Base-by-base conservation (phyloP, 148 eudicot species). In the Amaranthus hypochondriacus region DNA sequence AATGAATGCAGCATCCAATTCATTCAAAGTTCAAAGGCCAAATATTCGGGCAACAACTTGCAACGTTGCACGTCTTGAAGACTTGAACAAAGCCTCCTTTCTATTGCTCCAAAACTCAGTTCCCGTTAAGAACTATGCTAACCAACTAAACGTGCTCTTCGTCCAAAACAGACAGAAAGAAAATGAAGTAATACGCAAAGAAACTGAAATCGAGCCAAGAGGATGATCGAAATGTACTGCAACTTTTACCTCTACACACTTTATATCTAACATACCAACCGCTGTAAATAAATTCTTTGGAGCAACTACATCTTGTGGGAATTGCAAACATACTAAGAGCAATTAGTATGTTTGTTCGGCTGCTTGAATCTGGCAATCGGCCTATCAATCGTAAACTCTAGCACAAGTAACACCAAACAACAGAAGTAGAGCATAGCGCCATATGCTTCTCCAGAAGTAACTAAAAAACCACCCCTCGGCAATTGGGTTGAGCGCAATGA, bases 401-500 rank as follows among this genome's bases (percentile, higher is more conserved):
- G 58, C 56, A 53, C 59, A 42, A 49, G 58, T n/a, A 43, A 6
- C 44, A 64, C 9, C 59, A 21, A 47, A 66, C 9, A 18, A 18
- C 39, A 55, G 63, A 46, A 74, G 64, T 61, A 65, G 65, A 68
- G 14, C 50, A 39, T 28, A 56, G 48, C 66, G 58, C 56, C 71
- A 56, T 59, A 75, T 68, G 78, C 50, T 75, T 67, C 73, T 75
- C 71, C 74, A 55, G 15, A 76, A 70, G 28, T 47, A 61, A 51
- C 58, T 39, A 21, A 3, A 21, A 3, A 73, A 46, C 5, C 14
- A 44, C 3, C 55, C 70, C 68, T 14, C 66, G 39, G 43, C 6
- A 5, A 39, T 39, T 52, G 46, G 28, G 55, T 59, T 69, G 77
- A 67, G 66, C 15, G 39, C 74, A 74, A 62, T 79, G 74, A 69